Evolutionary conservation across 768 basidiomycete genomes (phyloP), one percentile per base, ranked within the genome.

Genomic region (Nevesoporus exiguus): DNA sequence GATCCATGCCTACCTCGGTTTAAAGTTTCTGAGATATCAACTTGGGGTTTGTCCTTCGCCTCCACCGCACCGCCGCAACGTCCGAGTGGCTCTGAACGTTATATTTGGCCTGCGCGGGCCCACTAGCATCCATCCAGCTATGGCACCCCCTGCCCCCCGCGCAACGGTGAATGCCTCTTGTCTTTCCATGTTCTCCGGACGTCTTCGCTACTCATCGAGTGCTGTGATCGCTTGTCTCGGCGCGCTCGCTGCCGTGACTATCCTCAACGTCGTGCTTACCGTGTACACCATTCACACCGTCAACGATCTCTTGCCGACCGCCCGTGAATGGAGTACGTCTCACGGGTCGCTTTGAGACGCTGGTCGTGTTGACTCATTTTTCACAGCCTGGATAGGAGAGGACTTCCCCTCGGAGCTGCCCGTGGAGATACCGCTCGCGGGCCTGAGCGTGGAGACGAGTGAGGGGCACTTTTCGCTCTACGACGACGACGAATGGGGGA

Each of bases 401-500:
- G 68, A 68, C 49, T 67, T 62, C 27, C 67, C 71, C 14, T 61
- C 70, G 10, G 67, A 69, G n/a, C 63, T 72, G 0, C 71, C 71
- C 0, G 13, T 73, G 24, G 51, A 57, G 5, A 52, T 73, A 42
- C 70, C 71, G 3, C 47, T 56, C 11, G 67, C 63, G 14, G 65
- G 67, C 13, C 63, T 71, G 53, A 63, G 57, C 31, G 61, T 72
- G 51, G 57, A 59, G 21, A 49, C 58, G 3, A 65, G 69, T 34
- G 52, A 55, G 7, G 61, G 49, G 0, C 66, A 66, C 45, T 73
- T 72, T 49, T 63, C 63, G 3, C 66, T 74, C 14, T 61, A 62
- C 53, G 60, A 70, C 53, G 71, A 74, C 52, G 64, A 66, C 51
- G 71, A 72, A 37, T 74, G 73, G 73, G 73, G 65, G 21, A 62